Evolutionary conservation across 2,329 filamentous ascomycete species (phyloP), one percentile per base, ranked within the genome.

Genomic region (Fusarium secorum): DNA sequence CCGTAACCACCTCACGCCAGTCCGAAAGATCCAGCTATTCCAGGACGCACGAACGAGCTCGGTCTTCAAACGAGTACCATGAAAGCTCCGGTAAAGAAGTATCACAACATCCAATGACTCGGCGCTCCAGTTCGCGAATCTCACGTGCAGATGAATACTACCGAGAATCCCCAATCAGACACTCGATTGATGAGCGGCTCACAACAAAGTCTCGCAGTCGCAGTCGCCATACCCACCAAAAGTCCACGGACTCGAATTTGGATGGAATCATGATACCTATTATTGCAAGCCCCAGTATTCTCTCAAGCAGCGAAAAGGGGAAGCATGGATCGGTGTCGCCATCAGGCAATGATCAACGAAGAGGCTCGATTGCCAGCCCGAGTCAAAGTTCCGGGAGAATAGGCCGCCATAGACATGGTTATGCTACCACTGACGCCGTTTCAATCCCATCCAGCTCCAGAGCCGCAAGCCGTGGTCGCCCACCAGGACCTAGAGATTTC

Each of bases 71-170:
- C n/a, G 2, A 74, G 78, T 5, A 78, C 77, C 10, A 59, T 68
- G 0, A 79, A 79, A 0, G 76, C 79, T 1, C 81, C 24, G n/a
- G 46, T 49, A 39, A 17, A 22, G 60, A 49, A 15, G 26, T n/a
- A 28, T 51, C 59, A 32, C 52, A 57, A 22, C 41, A 28, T 20
- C 11, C 46, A n/a, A 57, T 39, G n/a, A 38, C 46, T 32, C 44
- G 18, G n/a, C 52, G 35, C 18, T n/a, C 53, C 22, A 57, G 32
- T 33, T 61, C 59, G 18, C 41, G 59, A 56, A 24, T 22, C 20
- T 42, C 30, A 30, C 44, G 30, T 11, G 15, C 20, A 44, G 26
- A 52, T 18, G 35, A 51, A 33, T 35, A 38, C 14, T 13, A 10
- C 17, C 60, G 35, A 17, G 35, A 49, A 38, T 38, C 32, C 52